Conservation (phyloP, 2,329 filamentous ascomycete genomes). For the Talaromyces sp. region DNA sequence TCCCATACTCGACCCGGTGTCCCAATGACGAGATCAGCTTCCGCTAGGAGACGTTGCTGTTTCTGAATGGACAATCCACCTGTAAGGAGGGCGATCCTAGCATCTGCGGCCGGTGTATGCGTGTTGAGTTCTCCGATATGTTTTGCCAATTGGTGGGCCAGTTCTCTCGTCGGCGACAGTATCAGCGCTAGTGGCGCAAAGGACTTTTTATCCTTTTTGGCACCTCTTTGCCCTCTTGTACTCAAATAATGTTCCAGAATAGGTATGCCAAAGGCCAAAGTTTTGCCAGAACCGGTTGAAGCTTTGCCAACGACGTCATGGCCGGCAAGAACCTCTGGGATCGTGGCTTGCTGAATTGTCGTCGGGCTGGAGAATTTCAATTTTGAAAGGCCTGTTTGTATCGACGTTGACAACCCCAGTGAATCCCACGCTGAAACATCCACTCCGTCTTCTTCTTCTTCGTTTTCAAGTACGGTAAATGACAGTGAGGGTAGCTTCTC, state of each 20-base stretch:
- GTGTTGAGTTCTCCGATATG: slow-evolving; percentile 75
- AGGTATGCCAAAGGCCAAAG: slow-evolving; percentile 87
- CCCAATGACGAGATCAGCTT: slow-evolving; percentile 87
- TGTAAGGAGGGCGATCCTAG: slow-evolving; percentile 75
- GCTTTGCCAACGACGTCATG: slow-evolving; percentile 95
- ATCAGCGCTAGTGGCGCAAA: slow-evolving; percentile 67
- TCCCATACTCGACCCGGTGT: slow-evolving; percentile 95
- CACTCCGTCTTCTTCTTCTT: slow-evolving; percentile 54
- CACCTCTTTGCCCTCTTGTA: slow-evolving; percentile 25
- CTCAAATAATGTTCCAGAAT: slow-evolving; percentile 81
- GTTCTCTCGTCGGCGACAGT: slow-evolving; percentile 84
- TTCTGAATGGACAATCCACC: slow-evolving; percentile 93
- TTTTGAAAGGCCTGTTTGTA: slow-evolving; percentile 69
- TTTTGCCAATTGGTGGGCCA: slow-evolving; percentile 84
- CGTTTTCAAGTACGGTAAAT: slow-evolving; percentile 34
- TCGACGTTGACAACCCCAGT: slow-evolving; percentile 66
- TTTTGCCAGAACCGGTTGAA: slow-evolving; percentile 94
- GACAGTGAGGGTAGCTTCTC: slow-evolving; percentile 31
- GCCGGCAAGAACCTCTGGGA: slow-evolving; percentile 76
- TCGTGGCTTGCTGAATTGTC: slow-evolving; percentile 70
- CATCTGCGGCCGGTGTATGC: slow-evolving; percentile 56
- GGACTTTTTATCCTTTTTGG: slow-evolving; percentile 30
- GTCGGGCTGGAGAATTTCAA: slow-evolving; percentile 79
- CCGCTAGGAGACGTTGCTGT: slow-evolving; percentile 77
- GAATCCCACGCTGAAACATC: slow-evolving; percentile 71